Conservation (phyloP, 495 filamentous ascomycete species). For the Lophium mytilinum region DNA sequence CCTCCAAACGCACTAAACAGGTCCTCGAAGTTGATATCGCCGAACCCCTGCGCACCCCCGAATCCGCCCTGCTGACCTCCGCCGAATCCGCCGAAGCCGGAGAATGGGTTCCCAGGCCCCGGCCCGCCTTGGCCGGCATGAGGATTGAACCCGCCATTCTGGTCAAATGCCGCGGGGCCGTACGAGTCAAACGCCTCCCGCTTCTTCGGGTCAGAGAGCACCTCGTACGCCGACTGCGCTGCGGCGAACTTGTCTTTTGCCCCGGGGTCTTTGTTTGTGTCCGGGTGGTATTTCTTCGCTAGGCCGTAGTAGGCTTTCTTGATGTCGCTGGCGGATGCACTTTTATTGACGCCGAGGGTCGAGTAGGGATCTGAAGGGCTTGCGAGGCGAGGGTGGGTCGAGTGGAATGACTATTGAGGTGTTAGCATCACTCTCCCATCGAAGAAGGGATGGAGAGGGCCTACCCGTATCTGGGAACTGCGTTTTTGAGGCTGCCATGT, state of each 20-base stretch:
- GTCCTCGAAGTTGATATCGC: slow-evolving; percentile 89
- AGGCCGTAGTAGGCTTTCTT: slow-evolving; percentile 98
- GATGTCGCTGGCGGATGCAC: slow-evolving; percentile 75
- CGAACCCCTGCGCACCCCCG: slow-evolving; percentile 32
- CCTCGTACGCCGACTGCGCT: slow-evolving; percentile 84
- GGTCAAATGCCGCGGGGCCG: slow-evolving; percentile 82
- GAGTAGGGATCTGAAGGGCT: slow-evolving; percentile 61
- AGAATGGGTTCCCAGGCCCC: slow-evolving; percentile 37
- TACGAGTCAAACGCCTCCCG: slow-evolving; percentile 83
- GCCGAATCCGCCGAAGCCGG: slow-evolving; percentile 40
- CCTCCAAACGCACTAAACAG: slow-evolving; percentile 82
- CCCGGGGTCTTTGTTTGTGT: slow-evolving; percentile 87
- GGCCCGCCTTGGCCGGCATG: slow-evolving; percentile 48
- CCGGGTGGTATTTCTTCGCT: slow-evolving; percentile 97
- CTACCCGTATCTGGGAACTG: slow-evolving; percentile 15
- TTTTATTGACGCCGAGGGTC: slow-evolving; percentile 73
- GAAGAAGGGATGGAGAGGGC: background rate
- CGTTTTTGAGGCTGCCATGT: slow-evolving; percentile 8
- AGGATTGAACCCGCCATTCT: slow-evolving; percentile 62
- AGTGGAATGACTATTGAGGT: slow-evolving; percentile 62
- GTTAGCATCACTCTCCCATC: background rate
- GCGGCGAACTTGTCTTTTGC: slow-evolving; percentile 94
- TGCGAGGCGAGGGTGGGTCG: slow-evolving; percentile 58
- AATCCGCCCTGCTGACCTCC: slow-evolving; percentile 51
- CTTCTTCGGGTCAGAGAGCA: slow-evolving; percentile 86